Conservation (phyloP, 805 yeast genomes). For the Saccharomycopsis olivae region DNA sequence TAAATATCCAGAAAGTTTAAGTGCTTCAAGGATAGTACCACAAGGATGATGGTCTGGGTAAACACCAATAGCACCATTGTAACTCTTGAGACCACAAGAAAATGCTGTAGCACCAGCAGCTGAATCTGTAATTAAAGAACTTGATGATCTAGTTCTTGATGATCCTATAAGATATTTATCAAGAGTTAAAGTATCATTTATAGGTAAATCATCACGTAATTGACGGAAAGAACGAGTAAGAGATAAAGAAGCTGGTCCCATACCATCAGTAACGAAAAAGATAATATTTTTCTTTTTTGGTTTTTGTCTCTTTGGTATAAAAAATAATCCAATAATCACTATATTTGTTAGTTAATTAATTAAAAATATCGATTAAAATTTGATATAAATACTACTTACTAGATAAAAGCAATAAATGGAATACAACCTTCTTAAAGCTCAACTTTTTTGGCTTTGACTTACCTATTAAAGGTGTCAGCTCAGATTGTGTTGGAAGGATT, state of each 20-base stretch:
- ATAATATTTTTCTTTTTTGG: slow-evolving; percentile 48
- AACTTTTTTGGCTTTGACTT: no score
- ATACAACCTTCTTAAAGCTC: no score
- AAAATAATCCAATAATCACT: slow-evolving; percentile 1
- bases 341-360: background rate
- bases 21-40: slow-evolving; percentile 82
- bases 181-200: slow-evolving; percentile 45
- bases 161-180: slow-evolving; percentile 72
- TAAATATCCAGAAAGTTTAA: slow-evolving; percentile 65
- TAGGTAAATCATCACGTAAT: slow-evolving; percentile 39
- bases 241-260: slow-evolving; percentile 84
- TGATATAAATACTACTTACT: no score
- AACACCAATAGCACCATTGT: slow-evolving; percentile 91
- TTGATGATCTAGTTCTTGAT: slow-evolving; percentile 72
- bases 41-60: slow-evolving; percentile 59
- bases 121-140: slow-evolving; percentile 78
- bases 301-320: background rate
- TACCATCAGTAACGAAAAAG: slow-evolving; percentile 90
- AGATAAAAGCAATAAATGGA: no score
- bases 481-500: no score
- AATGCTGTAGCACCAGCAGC: slow-evolving; percentile 98
- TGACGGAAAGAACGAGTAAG: slow-evolving; percentile 71
- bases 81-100: slow-evolving; percentile 71
- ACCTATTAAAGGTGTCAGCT: no score
- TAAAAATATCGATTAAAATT: background rate